Evolutionary conservation across 2,329 filamentous ascomycete genomes (phyloP).

Genomic region (Trematosphaeria pertusa): DNA sequence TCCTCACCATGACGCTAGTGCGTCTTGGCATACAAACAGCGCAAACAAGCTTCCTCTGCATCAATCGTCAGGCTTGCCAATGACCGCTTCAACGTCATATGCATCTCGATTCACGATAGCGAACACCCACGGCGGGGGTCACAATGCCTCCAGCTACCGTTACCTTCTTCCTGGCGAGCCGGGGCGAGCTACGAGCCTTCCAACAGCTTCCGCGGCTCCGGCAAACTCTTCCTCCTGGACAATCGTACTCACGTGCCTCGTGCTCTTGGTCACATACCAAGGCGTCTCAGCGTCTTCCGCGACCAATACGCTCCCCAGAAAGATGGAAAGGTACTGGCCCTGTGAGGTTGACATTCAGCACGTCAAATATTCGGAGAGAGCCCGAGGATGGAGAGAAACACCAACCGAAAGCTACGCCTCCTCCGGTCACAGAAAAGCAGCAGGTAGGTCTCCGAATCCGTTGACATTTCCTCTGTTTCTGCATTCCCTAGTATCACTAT

Average conservation of each 20-base stretch:
- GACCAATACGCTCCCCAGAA: neutral
- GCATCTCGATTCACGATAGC: constrained; percentile 13
- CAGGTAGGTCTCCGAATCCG: too few relatives aligned
- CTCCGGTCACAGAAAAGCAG: constrained; percentile 5
- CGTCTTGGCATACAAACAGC: constrained; percentile 8
- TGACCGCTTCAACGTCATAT: constrained; percentile 16
- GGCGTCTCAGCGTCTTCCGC: neutral
- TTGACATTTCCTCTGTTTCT: too few relatives aligned
- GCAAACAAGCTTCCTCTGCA: constrained; percentile 7
- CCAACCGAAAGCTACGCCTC: constrained; percentile 5
- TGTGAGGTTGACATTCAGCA: constrained; percentile 4
- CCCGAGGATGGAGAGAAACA: constrained; percentile 1
- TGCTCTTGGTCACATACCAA: constrained; percentile 23
- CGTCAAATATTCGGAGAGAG: constrained; percentile 10
- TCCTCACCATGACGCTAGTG: neutral
- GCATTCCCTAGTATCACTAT: too few relatives aligned
- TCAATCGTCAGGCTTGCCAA: neutral
- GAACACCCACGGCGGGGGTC: constrained; percentile 25
- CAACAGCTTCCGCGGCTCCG: constrained; percentile 19
- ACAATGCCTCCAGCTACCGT: constrained; percentile 18
- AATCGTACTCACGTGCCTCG: constrained; percentile 45
- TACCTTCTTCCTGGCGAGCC: constrained; percentile 11
- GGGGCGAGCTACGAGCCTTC: constrained; percentile 8
- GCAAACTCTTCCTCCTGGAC: constrained; percentile 24
- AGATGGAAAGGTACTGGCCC: neutral